Percentiles rank a stretch among this genome's conserved stretches.
Conservation (phyloP, 148 eudicot genomes). For the Dysphania ambrosioides region DNA sequence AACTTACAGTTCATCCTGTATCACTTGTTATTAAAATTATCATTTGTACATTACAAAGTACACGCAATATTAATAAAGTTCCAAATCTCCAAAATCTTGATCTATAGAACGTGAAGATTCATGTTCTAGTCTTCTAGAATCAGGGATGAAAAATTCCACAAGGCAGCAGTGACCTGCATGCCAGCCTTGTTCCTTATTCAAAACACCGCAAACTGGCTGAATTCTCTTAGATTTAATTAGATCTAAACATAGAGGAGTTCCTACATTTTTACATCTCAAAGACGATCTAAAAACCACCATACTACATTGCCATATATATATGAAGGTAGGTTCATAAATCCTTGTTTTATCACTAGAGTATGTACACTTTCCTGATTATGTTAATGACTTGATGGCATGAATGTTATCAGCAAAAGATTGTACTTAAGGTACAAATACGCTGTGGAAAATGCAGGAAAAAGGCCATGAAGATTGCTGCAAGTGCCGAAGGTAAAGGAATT, state of each 20-base stretch:
- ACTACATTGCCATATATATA: neutral
- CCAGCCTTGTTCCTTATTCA: neutral
- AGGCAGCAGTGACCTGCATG: neutral
- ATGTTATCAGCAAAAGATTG: constrained; percentile 38
- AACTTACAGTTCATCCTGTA: constrained; percentile 7
- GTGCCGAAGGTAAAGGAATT: constrained; percentile 22
- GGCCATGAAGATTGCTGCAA: constrained; percentile 36
- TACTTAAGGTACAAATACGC: constrained; percentile 22
- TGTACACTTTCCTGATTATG: neutral
- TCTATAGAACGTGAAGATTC: constrained; percentile 10
- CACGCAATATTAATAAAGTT: neutral
- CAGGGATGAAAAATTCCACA: neutral
- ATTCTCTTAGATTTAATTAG: neutral
- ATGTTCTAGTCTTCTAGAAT: neutral
- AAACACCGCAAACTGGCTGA: neutral
- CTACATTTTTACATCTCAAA: neutral
- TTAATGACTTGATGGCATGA: neutral
- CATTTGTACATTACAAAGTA: neutral
- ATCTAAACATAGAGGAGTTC: neutral
- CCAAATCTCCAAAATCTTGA: constrained; percentile 7
- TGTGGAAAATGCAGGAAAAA: constrained; percentile 35
- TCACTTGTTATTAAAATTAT: neutral
- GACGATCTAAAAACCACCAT: neutral
- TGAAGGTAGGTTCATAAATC: neutral
- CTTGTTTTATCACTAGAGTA: neutral